A percentile compares a stretch with the other conserved stretches of the same genome.
phyloP scores from a whole-genome alignment of 208 protist genomes.

The Tritrichomonas musculus region DNA sequence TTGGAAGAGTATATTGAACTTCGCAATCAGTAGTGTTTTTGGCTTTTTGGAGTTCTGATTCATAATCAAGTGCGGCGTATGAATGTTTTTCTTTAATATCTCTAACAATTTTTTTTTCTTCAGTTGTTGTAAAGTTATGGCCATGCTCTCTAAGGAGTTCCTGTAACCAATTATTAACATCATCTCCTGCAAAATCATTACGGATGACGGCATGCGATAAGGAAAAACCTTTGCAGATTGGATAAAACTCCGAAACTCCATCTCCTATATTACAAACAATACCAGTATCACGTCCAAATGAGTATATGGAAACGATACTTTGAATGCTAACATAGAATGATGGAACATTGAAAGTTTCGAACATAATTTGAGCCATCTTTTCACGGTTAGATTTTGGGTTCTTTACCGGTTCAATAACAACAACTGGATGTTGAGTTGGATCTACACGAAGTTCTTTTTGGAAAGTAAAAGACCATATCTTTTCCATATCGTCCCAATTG shows the following conservation, averaged over 20 bases:
- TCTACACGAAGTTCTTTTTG: slow-evolving; percentile 92
- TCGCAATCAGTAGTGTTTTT: slow-evolving; percentile 44
- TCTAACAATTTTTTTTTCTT: slow-evolving; percentile 61
- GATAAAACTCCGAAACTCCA: slow-evolving; percentile 83
- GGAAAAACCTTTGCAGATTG: slow-evolving; percentile 57
- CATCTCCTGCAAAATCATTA: slow-evolving; percentile 61
- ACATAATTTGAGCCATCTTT: slow-evolving; percentile 74
- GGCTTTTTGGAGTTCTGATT: slow-evolving; percentile 54
- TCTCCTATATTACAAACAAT: slow-evolving; percentile 85
- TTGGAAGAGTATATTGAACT: slow-evolving; percentile 61
- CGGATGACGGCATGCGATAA: slow-evolving; percentile 57
- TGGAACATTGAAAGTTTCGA: slow-evolving; percentile 67
- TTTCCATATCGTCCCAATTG: slow-evolving; percentile 96
- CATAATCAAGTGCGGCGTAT: slow-evolving; percentile 58
- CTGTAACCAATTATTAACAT: slow-evolving; percentile 34
- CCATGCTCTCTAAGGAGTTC: slow-evolving; percentile 51
- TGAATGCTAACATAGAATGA: slow-evolving; percentile 69
- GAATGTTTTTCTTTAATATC: slow-evolving; percentile 68
- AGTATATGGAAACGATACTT: slow-evolving; percentile 84
- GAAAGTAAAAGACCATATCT: slow-evolving; percentile 92
- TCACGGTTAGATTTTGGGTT: slow-evolving; percentile 70
- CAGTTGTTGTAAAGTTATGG: slow-evolving; percentile 55
- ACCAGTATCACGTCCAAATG: slow-evolving; percentile 69
- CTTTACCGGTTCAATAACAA: slow-evolving; percentile 71
- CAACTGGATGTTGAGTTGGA: slow-evolving; percentile 85